These are phyloP conservation scores for Fusarium devonianum DNA, from an alignment of 2,329 filamentous ascomycete genomes.

Conservation along the genomic window DNA sequence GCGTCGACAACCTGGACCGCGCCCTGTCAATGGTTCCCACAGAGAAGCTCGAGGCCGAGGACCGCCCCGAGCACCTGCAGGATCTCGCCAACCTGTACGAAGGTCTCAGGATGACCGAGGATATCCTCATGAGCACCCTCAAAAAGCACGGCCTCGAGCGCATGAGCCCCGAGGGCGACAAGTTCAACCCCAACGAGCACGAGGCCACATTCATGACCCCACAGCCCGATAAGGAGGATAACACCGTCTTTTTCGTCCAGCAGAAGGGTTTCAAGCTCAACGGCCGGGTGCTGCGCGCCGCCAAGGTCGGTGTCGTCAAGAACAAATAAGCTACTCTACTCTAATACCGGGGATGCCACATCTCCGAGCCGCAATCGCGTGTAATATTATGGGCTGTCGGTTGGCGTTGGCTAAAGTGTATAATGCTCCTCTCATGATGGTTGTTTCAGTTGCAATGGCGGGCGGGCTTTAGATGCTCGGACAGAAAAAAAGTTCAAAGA, in stretches of 20 bases:
- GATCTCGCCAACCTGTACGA: conserved; percentile 84
- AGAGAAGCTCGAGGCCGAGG: conserved; percentile 69
- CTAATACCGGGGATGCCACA: conserved; percentile 19
- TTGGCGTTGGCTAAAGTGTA: conserved; percentile 51
- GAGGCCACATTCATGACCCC: conserved; percentile 96
- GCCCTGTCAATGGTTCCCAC: conserved; percentile 80
- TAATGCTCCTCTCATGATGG: conserved; percentile 57
- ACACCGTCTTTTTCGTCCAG: conserved; percentile 89
- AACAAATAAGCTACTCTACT: conserved; percentile 59
- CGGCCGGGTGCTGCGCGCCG: conserved; percentile 84
- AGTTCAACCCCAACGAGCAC: conserved; percentile 96
- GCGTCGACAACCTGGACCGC: conserved; percentile 95
- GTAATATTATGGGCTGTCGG: conserved; percentile 46
- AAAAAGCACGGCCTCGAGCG: conserved; percentile 94
- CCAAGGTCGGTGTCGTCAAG: conserved; percentile 96
- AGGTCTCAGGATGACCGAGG: conserved; percentile 94
- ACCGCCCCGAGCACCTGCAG: conserved; percentile 63
- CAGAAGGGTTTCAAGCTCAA: conserved; percentile 97
- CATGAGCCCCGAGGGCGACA: conserved; percentile 82
- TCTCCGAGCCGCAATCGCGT: conserved; percentile 36
- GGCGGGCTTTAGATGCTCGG: conserved; percentile 32
- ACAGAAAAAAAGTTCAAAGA: conserved; percentile 31
- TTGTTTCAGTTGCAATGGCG: too few species aligned
- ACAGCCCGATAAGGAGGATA: conserved; percentile 86
- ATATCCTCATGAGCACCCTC: conserved; percentile 83